Evolutionary conservation across 345 rosid species (phyloP).

Genomic region (Eucalyptus victrix): DNA sequence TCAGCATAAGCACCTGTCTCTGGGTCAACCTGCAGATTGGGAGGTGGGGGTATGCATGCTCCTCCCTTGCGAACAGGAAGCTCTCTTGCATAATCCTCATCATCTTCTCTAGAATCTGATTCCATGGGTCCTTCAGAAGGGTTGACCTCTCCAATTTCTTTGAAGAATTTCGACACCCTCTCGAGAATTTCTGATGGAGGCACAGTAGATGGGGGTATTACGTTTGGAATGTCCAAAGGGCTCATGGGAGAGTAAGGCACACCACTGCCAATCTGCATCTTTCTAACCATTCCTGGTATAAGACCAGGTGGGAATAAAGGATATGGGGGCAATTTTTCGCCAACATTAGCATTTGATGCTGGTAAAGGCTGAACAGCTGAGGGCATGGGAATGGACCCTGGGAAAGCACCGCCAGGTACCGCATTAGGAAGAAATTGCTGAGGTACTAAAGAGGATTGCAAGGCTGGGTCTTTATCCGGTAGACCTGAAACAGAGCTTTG

Average conservation of each 20-base stretch:
- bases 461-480: conserved; percentile 32
- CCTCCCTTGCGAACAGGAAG: conserved; percentile 68
- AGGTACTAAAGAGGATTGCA: conserved; percentile 26
- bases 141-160: conserved; percentile 85
- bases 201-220: conserved; percentile 72
- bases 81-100: conserved; percentile 57
- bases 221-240: conserved; percentile 92
- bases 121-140: conserved; percentile 77
- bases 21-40: conserved; percentile 76
- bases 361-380: conserved; percentile 45
- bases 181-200: conserved; percentile 73
- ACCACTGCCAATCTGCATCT: conserved; percentile 97
- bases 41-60: conserved; percentile 93
- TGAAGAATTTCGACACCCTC: conserved; percentile 85
- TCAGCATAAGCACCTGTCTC: conserved; percentile 82
- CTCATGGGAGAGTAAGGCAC: conserved; percentile 94
- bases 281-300: conserved; percentile 97
- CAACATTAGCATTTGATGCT: conserved; percentile 25
- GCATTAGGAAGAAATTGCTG: conserved; percentile 60
- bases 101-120: conserved; percentile 47
- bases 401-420: conserved; percentile 39
- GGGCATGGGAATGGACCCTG: conserved; percentile 39
- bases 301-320: conserved; percentile 98
- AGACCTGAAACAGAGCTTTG: conserved; percentile 19
- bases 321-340: conserved; percentile 77